Base-by-base conservation (phyloP, 1,139 yeast species). In the Hansenula sp. region DNA sequence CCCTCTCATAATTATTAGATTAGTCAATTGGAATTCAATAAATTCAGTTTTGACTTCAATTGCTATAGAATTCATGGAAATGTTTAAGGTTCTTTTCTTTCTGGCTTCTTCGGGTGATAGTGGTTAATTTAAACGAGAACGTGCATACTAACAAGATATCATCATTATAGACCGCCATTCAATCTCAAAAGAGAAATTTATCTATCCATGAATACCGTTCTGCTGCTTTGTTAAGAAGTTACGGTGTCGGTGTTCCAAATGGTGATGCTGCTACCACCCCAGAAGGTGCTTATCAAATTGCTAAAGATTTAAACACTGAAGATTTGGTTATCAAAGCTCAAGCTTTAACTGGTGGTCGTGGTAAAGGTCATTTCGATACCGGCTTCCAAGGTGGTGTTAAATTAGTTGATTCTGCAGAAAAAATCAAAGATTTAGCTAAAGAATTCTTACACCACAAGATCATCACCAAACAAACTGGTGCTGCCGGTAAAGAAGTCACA, bases 321-420 rank as follows among this genome's bases (percentile, higher is more conserved):
- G 96, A 89, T 58, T 75, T 93, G 72, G 98, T 93, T 54, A 80
- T 93, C 68, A 93, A 93, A 77, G 99, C 99, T 48, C 99, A 93
- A 74, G 98, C 96, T 43, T 79, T 94, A 62, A 91, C 99, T 49
- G 99, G 99, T 72, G 99, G 99, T 65, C 85, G 99, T 72, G 99
- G 99, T 73, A 93, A 93, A 71, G 99, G 99, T 53, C 91, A 88
- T 70, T 91, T 93, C 58, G 97, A 90, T 72, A 83, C 83, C 59
- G 99, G 99, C 41, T 81, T 89, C 66, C 84, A 91, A 72, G 96
- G 98, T 47, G 99, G 99, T 74, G 97, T 93, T 64, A 85, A 89
- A 72, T 77, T 93, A 69, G 87, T 89, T 59, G 76, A 84, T 49
- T 76, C 94, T 45, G 84, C 97, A 41, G 84, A 84, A 61, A 94